Conservation (phyloP, 2,329 filamentous ascomycete genomes). For the Aspergillus puulaauensis region DNA sequence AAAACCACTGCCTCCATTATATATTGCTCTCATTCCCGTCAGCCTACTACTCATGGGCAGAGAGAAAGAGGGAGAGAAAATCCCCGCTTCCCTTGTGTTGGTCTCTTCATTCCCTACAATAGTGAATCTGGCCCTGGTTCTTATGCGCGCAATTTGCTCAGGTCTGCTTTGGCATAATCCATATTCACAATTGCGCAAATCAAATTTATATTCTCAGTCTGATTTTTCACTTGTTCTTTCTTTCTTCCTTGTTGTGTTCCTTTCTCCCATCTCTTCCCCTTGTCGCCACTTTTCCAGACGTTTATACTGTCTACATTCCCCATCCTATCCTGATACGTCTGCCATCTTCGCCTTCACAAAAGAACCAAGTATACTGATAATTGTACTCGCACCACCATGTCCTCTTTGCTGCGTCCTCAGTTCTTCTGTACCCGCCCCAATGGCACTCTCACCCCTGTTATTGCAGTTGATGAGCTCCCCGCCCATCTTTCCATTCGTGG, state of each 20-base stretch:
- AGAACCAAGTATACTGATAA: not conserved
- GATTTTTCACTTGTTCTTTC: not conserved
- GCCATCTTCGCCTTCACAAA: not conserved
- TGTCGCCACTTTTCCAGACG: not conserved
- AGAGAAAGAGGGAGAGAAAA: not conserved
- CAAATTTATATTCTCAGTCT: slow-evolving; percentile 5
- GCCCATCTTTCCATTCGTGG: slow-evolving; percentile 35
- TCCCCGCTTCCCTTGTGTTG: slow-evolving; percentile 7
- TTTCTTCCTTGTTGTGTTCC: slow-evolving; percentile 7
- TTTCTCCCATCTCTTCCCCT: slow-evolving; percentile 7
- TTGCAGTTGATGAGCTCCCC: slow-evolving; percentile 49
- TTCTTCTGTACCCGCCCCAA: slow-evolving; percentile 45
- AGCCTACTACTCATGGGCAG: slow-evolving; percentile 1
- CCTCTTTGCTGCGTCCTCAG: slow-evolving; percentile 33
- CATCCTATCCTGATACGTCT: not conserved
- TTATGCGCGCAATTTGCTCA: slow-evolving; percentile 8
- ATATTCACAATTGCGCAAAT: slow-evolving; percentile 8
- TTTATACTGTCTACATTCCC: not conserved
- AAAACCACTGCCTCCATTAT: not conserved
- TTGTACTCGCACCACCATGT: slow-evolving; percentile 15
- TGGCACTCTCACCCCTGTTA: slow-evolving; percentile 41
- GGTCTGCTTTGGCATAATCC: slow-evolving; percentile 4
- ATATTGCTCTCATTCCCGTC: slow-evolving; percentile 1
- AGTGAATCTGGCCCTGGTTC: slow-evolving; percentile 16
- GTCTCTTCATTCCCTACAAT: slow-evolving; percentile 2